Base-by-base conservation (phyloP, 371 early-diverging fungal species). In the Zychaea mexicana region DNA sequence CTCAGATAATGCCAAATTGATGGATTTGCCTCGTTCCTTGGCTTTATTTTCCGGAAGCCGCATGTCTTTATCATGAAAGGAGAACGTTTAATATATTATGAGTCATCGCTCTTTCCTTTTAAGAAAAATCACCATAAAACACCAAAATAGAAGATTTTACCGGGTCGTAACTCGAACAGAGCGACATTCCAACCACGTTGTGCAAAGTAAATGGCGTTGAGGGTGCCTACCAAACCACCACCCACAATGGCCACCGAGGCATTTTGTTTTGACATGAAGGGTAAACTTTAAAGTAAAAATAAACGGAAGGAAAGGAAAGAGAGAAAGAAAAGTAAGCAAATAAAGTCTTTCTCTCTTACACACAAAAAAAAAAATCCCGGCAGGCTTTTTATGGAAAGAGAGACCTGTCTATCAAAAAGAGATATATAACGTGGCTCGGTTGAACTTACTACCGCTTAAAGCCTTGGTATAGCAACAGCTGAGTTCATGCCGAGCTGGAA, bases 1-100 rank as follows among this genome's bases (percentile, higher is more conserved):
- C 61, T 83, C 85, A 0, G 96, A 96, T 2, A 98, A 82, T 2
- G 98, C 98, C 72, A 98, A 74, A 66, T 98, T 98, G 74, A 98
- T 97, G 8, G 96, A 94, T 46, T 93, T 85, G 38, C 91, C 92
- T 45, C 80, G 81, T 64, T 83, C 73, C 42, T 79, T 77, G 42
- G 69, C 74, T 69, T 79, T 77, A 66, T 88, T 75, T 65, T 87
- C 84, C 2, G 85, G 85, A 56, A 86, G 55, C 47, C 92, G 78
- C 81, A 89, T 85, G 52, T 92, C 92, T 92, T 24, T 38, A 24
- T 26, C 21, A 36, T 19, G 19, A 32, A 45, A 63, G 30, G n/a
- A n/a, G n/a, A n/a, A n/a, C n/a, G n/a, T n/a, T n/a, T n/a, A n/a
- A n/a, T n/a, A n/a, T n/a, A n/a, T n/a, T 33, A 33, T 28, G 56